Conservation (phyloP, 2,329 filamentous ascomycete genomes). For the Rhynchosporium secalis region DNA sequence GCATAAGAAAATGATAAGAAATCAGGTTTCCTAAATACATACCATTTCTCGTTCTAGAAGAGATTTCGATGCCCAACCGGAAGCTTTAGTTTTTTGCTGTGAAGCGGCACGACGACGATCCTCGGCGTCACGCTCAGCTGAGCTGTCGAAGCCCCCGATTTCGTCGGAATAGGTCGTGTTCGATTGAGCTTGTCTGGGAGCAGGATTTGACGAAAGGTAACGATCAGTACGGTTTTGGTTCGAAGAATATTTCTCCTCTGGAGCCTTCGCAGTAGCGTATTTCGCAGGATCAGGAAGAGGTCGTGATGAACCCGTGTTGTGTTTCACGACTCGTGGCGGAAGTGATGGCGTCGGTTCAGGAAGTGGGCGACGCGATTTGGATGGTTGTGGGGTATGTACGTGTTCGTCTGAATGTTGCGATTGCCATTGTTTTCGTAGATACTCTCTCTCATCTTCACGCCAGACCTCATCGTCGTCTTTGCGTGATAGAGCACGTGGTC, state of each 20-base stretch:
- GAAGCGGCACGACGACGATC: conserved; percentile 49
- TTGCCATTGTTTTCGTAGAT: conserved; percentile 48
- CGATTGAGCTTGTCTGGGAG: conserved; percentile 41
- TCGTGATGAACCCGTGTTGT: conserved; percentile 40
- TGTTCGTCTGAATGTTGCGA: conserved; percentile 29
- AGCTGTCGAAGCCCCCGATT: conserved; percentile 43
- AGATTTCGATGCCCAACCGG: conserved; percentile 54
- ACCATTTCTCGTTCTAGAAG: conserved; percentile 59
- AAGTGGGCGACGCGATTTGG: conserved; percentile 37
- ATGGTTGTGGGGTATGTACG: conserved; percentile 17
- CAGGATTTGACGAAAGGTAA: conserved; percentile 50
- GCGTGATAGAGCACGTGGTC: conserved; percentile 35
- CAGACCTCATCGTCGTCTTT: conserved; percentile 47
- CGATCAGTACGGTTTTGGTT: conserved; percentile 48
- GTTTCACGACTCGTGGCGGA: conserved; percentile 35
- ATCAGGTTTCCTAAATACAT: too few relatives aligned
- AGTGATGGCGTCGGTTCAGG: conserved; percentile 34
- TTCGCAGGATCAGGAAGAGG: conserved; percentile 42
- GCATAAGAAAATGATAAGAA: too few relatives aligned
- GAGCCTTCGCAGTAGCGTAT: conserved; percentile 32
- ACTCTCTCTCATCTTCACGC: conserved; percentile 53
- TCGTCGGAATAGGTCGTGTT: conserved; percentile 44
- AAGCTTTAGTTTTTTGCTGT: conserved; percentile 53
- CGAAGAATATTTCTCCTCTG: conserved; percentile 24
- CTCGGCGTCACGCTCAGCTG: conserved; percentile 52